phyloP scores from a whole-genome alignment of 2,329 filamentous ascomycete species.

The Diplodia scrobiculata region DNA sequence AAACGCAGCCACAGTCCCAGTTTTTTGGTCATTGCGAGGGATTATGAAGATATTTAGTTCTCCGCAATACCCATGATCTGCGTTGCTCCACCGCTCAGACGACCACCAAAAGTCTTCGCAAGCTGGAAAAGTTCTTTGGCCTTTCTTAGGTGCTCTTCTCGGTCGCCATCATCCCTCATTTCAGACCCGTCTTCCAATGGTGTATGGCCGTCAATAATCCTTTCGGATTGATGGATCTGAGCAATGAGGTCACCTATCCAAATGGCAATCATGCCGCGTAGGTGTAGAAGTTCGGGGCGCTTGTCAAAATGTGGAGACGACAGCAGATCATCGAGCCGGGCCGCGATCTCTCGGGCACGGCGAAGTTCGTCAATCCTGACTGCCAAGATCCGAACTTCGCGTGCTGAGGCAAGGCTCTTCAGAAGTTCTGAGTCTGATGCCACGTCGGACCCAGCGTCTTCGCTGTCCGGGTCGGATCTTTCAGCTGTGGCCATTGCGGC shows the following conservation, averaged over 20 bases:
- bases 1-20: neutral
- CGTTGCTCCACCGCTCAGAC: slow-evolving; percentile 31
- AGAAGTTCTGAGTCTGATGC: slow-evolving; percentile 3
- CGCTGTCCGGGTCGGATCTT: neutral
- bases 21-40: neutral
- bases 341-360: slow-evolving; percentile 64
- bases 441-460: neutral
- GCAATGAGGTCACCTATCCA: slow-evolving; percentile 72
- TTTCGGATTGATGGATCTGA: slow-evolving; percentile 32
- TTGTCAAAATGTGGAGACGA: slow-evolving; percentile 70
- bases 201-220: slow-evolving; percentile 30
- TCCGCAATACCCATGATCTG: slow-evolving; percentile 1
- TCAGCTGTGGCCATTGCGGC: slow-evolving; percentile 2
- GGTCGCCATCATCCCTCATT: slow-evolving; percentile 32
- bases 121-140: slow-evolving; percentile 36
- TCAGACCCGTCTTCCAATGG: slow-evolving; percentile 32
- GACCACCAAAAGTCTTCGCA: slow-evolving; percentile 35
- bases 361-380: slow-evolving; percentile 54
- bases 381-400: slow-evolving; percentile 16
- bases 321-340: slow-evolving; percentile 71
- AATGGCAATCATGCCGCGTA: slow-evolving; percentile 73
- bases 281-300: slow-evolving; percentile 65
- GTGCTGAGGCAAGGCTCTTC: slow-evolving; percentile 2
- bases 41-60: neutral
- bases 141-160: slow-evolving; percentile 33